Evolutionary conservation across 768 basidiomycete species (phyloP).

Genomic region (Pleurotus citrinopileatus): DNA sequence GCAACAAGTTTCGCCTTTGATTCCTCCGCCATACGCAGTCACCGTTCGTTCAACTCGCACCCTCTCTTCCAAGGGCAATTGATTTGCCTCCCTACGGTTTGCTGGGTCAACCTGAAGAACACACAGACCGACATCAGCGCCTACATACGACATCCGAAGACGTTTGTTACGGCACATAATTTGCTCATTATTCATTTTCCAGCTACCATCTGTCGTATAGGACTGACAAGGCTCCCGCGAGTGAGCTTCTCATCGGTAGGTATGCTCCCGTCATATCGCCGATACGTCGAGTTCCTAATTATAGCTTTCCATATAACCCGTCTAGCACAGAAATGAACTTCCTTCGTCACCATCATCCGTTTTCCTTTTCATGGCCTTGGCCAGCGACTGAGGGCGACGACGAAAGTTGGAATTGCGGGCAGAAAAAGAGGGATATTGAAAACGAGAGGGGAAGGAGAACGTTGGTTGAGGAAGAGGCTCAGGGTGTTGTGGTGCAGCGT

Average conservation of each 20-base stretch:
- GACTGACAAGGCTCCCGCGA: background rate
- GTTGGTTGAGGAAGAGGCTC: background rate
- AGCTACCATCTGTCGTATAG: background rate
- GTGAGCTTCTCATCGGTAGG: background rate
- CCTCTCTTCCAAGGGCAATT: background rate
- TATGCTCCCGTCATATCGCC: background rate
- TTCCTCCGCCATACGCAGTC: background rate
- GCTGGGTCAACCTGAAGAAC: background rate
- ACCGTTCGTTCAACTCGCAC: background rate
- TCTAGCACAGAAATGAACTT: background rate
- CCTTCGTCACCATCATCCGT: background rate
- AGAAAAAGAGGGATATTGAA: background rate
- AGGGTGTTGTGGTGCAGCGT: no score
- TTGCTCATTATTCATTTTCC: background rate
- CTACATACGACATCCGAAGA: background rate
- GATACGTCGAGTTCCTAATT: background rate
- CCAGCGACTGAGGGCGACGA: background rate
- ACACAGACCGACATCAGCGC: background rate
- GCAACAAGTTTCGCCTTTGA: background rate
- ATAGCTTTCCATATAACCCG: background rate
- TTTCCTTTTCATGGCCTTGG: slow-evolving; percentile 4
- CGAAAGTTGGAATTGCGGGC: background rate
- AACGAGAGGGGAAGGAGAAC: background rate
- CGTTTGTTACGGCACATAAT: background rate
- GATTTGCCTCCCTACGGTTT: background rate